These are phyloP conservation scores for Lasiodiplodia sp. DNA, from an alignment of 2,329 filamentous ascomycete genomes.

Conservation along the genomic window DNA sequence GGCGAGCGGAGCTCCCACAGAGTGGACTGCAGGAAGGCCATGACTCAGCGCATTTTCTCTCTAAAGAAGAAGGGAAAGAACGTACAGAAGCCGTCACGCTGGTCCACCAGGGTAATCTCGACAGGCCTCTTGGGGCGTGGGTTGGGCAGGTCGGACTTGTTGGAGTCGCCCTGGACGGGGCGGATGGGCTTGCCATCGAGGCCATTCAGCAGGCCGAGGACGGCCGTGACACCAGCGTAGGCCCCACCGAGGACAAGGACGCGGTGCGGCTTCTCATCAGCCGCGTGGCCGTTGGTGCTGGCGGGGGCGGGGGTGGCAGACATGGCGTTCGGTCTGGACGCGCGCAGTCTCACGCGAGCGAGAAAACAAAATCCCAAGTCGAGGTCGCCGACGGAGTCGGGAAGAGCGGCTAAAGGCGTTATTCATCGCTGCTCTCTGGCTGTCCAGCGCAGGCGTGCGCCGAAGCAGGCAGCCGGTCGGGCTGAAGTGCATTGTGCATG, in stretches of 20 bases:
- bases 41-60: background rate
- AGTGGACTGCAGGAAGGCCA: constrained; percentile 64
- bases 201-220: constrained; percentile 72
- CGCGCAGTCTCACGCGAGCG: background rate
- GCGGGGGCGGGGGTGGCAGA: constrained; percentile 10
- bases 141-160: constrained; percentile 44
- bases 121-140: constrained; percentile 59
- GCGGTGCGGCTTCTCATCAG: constrained; percentile 1
- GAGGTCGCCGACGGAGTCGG: background rate
- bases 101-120: constrained; percentile 77
- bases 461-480: background rate
- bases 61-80: background rate
- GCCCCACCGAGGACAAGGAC: constrained; percentile 75
- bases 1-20: constrained; percentile 78
- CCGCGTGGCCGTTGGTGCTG: constrained; percentile 8
- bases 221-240: constrained; percentile 73
- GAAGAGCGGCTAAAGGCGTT: background rate
- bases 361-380: background rate
- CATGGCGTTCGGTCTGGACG: background rate
- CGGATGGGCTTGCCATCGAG: constrained; percentile 65
- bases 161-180: constrained; percentile 41
- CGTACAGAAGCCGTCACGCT: constrained; percentile 84
- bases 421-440: background rate
- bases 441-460: background rate
- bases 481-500: background rate